These are phyloP conservation scores for Musa acuminata DNA, from an alignment of 176 grass and related monocot genomes.

Conservation along the genomic window DNA sequence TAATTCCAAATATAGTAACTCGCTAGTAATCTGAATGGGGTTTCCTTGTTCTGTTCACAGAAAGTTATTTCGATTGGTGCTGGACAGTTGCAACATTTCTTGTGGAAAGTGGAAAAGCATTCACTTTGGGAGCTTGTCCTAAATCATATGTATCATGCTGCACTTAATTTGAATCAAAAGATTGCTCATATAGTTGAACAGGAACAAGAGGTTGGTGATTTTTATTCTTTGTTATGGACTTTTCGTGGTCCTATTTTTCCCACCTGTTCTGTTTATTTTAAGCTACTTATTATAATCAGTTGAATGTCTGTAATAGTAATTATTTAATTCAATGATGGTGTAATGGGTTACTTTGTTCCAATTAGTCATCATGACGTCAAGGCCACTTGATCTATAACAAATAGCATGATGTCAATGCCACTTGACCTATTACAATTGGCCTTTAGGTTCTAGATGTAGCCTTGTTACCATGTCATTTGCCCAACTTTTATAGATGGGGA, in stretches of 20 bases:
- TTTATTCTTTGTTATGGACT: neutral
- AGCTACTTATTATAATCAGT: neutral
- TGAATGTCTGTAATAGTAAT: no score
- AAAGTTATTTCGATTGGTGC: neutral
- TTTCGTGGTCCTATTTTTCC: neutral
- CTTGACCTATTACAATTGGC: no score
- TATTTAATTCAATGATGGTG: no score
- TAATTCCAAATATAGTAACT: no score
- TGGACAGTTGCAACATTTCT: conserved; percentile 2
- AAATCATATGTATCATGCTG: conserved; percentile 16
- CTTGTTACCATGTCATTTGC: no score
- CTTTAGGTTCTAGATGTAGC: no score
- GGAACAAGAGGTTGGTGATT: conserved; percentile 16
- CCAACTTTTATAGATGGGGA: no score
- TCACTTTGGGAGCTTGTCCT: neutral
- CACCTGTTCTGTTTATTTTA: neutral
- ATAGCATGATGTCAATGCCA: no score
- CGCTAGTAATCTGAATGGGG: neutral
- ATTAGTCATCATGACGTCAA: no score
- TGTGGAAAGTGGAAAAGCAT: conserved; percentile 16
- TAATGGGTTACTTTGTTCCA: no score
- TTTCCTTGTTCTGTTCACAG: neutral
- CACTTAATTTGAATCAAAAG: conserved; percentile 15
- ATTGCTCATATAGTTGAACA: conserved; percentile 10
- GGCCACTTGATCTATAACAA: no score